Evolutionary conservation across 345 rosid species (phyloP).

Genomic region (Citrus glauca): DNA sequence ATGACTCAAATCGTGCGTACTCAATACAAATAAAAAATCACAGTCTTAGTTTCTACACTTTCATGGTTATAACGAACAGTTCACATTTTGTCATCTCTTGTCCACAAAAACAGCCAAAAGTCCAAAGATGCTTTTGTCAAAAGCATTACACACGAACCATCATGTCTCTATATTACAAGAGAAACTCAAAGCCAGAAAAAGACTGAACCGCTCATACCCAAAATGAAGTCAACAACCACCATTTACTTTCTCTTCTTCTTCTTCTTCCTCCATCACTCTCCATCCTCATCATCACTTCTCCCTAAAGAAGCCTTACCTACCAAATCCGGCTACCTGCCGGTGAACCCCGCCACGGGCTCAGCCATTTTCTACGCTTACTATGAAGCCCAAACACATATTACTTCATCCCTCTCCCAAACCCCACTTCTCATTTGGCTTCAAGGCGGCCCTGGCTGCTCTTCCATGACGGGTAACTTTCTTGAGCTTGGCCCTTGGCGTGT

Average conservation of each 20-base stretch:
- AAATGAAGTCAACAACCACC: conserved; percentile 15
- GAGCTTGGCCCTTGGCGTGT: conserved; percentile 88
- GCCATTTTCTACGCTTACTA: conserved; percentile 77
- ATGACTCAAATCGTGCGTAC: no score
- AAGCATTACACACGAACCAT: neutral
- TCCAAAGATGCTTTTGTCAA: no score
- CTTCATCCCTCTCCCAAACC: conserved; percentile 38
- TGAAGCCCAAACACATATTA: conserved; percentile 59
- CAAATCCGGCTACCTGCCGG: conserved; percentile 74
- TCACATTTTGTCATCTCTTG: no score
- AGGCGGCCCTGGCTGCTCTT: neutral
- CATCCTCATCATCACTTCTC: conserved; percentile 26
- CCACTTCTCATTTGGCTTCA: conserved; percentile 76
- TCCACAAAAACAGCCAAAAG: no score
- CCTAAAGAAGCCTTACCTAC: conserved; percentile 73
- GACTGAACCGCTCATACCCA: neutral
- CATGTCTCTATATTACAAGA: neutral
- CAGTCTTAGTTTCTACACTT: no score
- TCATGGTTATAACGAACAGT: no score
- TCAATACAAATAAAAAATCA: no score
- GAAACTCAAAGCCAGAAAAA: neutral
- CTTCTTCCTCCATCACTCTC: conserved; percentile 14
- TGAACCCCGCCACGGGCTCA: conserved; percentile 44
- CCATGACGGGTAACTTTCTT: conserved; percentile 80
- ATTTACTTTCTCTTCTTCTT: conserved; percentile 8